Conservation (phyloP, 163 green algal genomes). For the Chlamydomonas reinhardtii region DNA sequence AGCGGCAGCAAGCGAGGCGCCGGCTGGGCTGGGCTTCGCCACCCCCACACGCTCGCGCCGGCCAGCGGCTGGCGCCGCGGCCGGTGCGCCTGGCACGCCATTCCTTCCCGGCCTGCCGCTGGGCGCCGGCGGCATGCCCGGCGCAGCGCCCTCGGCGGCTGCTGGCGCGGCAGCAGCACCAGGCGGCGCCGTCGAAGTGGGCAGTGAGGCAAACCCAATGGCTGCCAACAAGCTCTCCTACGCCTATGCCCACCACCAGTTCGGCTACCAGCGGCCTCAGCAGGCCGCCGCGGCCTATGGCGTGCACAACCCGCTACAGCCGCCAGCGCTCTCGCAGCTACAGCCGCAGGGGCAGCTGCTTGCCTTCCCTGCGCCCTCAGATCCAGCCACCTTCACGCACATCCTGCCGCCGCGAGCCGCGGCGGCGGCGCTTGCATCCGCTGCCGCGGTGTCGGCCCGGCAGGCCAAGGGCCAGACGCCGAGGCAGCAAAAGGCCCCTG, state of each 20-base stretch:
- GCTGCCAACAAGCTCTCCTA: too few species aligned
- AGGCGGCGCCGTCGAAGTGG: neutral
- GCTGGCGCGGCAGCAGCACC: neutral
- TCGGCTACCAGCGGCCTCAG: neutral
- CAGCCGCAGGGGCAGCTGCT: constrained; percentile 20
- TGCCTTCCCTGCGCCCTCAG: neutral
- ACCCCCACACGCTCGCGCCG: neutral
- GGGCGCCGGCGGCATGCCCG: too few species aligned
- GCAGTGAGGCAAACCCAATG: too few species aligned
- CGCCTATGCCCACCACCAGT: too few species aligned
- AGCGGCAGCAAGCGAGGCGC: neutral
- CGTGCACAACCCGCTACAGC: too few species aligned
- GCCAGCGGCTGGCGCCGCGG: neutral
- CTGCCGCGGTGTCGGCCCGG: neutral
- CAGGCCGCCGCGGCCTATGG: neutral
- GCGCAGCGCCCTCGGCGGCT: neutral
- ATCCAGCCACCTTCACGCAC: neutral
- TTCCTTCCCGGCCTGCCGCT: too few species aligned
- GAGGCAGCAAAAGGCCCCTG: too few species aligned
- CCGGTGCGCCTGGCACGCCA: neutral
- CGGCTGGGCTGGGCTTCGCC: neutral
- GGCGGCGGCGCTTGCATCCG: neutral
- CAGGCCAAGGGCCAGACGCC: neutral
- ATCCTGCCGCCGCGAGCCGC: constrained; percentile 3
- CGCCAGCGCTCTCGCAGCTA: neutral